A percentile compares a stretch with the other conserved stretches of the same genome.
Evolutionary conservation across 1,284 basidiomycete species (phyloP).

Genomic region (Abortiporus biennis): DNA sequence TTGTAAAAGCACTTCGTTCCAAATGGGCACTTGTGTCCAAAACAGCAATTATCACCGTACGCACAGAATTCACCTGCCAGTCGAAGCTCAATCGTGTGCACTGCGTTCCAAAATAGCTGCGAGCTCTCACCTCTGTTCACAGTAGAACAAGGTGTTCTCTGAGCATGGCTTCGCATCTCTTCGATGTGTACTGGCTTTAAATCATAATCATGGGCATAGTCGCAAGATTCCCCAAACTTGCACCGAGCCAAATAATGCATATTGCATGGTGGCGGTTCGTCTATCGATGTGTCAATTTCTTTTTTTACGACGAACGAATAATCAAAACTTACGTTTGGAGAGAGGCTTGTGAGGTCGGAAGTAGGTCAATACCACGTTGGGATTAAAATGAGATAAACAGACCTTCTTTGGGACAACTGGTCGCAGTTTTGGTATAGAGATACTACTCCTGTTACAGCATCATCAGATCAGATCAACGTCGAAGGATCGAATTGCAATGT

Average conservation of each 20-base stretch:
- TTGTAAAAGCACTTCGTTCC: conserved; percentile 43
- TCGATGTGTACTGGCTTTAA: conserved; percentile 44
- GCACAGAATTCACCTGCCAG: conserved; percentile 42
- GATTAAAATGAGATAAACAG: conserved; percentile 15
- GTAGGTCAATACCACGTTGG: not conserved
- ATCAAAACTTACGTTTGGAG: conserved; percentile 44
- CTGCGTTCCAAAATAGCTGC: not conserved
- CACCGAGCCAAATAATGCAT: conserved; percentile 54
- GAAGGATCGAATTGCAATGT: too few relatives aligned
- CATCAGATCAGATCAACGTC: too few relatives aligned
- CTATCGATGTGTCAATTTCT: conserved; percentile 22
- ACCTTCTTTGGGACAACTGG: conserved; percentile 44
- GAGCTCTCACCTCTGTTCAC: conserved; percentile 40
- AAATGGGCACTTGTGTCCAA: conserved; percentile 52
- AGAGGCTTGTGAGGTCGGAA: conserved; percentile 33
- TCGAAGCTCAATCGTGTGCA: conserved; percentile 5
- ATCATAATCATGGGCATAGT: conserved; percentile 53
- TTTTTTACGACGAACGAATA: not conserved
- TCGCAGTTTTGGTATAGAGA: conserved; percentile 4
- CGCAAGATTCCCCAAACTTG: conserved; percentile 46
- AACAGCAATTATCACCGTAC: conserved; percentile 54
- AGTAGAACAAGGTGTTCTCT: conserved; percentile 52
- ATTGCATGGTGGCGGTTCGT: conserved; percentile 58
- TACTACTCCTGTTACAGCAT: too few relatives aligned
- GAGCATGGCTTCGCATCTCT: conserved; percentile 46